Conservation (phyloP, 805 yeast genomes). For the Wickerhamiella kurtzmanii region DNA sequence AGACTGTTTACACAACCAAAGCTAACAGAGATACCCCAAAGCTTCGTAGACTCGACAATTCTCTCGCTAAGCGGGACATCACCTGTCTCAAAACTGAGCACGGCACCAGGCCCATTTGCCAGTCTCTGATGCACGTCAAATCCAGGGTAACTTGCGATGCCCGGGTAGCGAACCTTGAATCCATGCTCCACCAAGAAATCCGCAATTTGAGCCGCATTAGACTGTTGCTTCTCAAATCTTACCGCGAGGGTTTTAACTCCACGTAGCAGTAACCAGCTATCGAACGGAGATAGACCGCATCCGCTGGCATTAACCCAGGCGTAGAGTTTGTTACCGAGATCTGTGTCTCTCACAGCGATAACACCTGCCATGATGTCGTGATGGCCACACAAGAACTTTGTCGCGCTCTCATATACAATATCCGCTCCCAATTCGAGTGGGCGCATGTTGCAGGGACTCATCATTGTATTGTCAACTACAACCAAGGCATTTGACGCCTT, state of each 20-base stretch:
- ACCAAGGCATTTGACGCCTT: slow-evolving; percentile 41
- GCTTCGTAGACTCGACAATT: slow-evolving; percentile 59
- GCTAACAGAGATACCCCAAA: slow-evolving; percentile 82
- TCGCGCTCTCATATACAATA: slow-evolving; percentile 86
- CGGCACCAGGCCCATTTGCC: slow-evolving; percentile 82
- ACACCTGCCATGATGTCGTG: slow-evolving; percentile 97
- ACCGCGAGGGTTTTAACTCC: slow-evolving; percentile 82
- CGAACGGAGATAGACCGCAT: slow-evolving; percentile 83
- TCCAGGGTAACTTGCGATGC: slow-evolving; percentile 69
- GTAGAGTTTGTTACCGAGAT: slow-evolving; percentile 55
- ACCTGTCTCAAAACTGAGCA: slow-evolving; percentile 80
- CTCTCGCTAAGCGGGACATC: slow-evolving; percentile 48
- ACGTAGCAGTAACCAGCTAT: slow-evolving; percentile 75
- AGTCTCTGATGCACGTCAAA: slow-evolving; percentile 62
- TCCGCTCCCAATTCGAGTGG: slow-evolving; percentile 83
- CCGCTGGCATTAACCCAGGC: slow-evolving; percentile 83
- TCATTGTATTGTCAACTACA: slow-evolving; percentile 93
- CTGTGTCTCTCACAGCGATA: slow-evolving; percentile 51
- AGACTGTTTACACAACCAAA: slow-evolving; percentile 90
- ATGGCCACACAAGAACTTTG: slow-evolving; percentile 86
- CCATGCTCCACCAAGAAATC: slow-evolving; percentile 55
- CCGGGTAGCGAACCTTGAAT: slow-evolving; percentile 74
- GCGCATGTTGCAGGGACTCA: slow-evolving; percentile 76
- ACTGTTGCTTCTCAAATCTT: slow-evolving; percentile 78
- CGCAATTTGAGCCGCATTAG: slow-evolving; percentile 63